phyloP scores from a whole-genome alignment of 768 basidiomycete species.

The Rhizopogon roseolus region DNA sequence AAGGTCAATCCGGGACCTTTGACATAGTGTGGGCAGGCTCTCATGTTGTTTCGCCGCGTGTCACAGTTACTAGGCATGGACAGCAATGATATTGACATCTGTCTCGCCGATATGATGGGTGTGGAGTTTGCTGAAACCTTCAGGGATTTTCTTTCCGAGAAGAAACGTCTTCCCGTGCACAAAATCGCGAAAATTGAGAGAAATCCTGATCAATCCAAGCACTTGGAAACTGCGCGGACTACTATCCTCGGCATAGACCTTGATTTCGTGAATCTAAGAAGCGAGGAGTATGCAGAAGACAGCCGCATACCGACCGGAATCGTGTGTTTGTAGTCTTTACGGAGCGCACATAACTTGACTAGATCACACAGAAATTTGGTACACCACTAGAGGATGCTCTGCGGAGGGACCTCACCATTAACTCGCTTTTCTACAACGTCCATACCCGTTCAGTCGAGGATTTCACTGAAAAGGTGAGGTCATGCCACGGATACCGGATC shows the following conservation, averaged over 20 bases:
- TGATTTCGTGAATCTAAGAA: constrained; percentile 91
- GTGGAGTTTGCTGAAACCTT: constrained; percentile 81
- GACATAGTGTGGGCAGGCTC: constrained; percentile 1
- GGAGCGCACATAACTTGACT: constrained; percentile 3
- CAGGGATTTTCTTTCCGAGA: constrained; percentile 44
- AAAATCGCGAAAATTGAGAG: constrained; percentile 82
- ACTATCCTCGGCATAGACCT: constrained; percentile 76
- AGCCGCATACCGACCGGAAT: constrained; percentile 88
- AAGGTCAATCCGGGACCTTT: constrained; percentile 56
- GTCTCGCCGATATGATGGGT: constrained; percentile 86
- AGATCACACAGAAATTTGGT: constrained; percentile 65
- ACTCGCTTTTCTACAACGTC: constrained; percentile 93
- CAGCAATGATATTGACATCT: constrained; percentile 92
- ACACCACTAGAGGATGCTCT: constrained; percentile 90
- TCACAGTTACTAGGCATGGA: constrained; percentile 70
- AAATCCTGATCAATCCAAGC: constrained; percentile 97
- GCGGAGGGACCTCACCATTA: constrained; percentile 91
- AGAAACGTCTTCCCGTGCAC: constrained; percentile 25
- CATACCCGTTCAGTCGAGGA: constrained; percentile 86
- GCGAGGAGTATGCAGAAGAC: constrained; percentile 83
- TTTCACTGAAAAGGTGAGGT: constrained; percentile 64
- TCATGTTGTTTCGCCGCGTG: constrained; percentile 10
- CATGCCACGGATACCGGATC: not conserved
- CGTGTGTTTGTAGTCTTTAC: constrained; percentile 40
- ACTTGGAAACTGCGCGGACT: constrained; percentile 91